Percentiles rank a stretch among this genome's conserved stretches.
These are phyloP conservation scores for Paraconiothyrium sp. DNA, from an alignment of 2,329 filamentous ascomycete genomes.

Conservation along the genomic window DNA sequence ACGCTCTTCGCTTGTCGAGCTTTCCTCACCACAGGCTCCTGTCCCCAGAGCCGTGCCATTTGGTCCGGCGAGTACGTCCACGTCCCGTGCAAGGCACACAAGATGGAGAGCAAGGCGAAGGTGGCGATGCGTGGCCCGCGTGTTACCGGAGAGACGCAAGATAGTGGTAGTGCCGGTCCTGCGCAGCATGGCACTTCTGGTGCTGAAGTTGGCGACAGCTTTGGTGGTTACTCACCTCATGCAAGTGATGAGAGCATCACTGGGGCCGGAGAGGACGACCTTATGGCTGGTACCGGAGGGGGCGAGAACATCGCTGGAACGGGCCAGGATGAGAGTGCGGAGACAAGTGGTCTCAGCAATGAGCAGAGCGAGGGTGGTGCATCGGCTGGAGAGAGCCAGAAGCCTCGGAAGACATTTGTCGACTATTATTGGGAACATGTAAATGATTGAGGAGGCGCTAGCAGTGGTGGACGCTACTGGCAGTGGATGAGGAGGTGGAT, in stretches of 20 bases:
- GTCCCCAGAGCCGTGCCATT: not conserved
- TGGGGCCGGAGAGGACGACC: not conserved
- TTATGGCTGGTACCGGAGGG: not conserved
- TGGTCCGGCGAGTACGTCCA: not conserved
- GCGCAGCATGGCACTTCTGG: too few species aligned
- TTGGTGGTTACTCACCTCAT: not conserved
- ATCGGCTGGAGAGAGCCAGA: not conserved
- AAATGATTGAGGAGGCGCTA: not conserved
- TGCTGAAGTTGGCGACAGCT: not conserved
- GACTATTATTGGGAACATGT: not conserved
- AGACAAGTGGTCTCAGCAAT: not conserved
- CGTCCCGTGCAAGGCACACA: not conserved
- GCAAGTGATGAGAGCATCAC: not conserved
- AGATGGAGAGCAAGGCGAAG: not conserved
- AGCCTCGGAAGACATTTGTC: not conserved
- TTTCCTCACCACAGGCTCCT: not conserved
- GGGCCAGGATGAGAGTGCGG: not conserved
- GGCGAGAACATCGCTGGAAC: too few species aligned
- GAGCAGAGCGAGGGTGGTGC: not conserved
- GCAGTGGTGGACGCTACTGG: not conserved
- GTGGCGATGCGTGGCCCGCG: too few species aligned
- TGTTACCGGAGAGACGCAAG: too few species aligned
- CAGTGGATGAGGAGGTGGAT: not conserved
- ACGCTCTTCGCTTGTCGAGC: not conserved
- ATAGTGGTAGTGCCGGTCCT: not conserved